Base-by-base conservation (phyloP, 164 flowering plant genomes). In the Nymphaea thermarum region DNA sequence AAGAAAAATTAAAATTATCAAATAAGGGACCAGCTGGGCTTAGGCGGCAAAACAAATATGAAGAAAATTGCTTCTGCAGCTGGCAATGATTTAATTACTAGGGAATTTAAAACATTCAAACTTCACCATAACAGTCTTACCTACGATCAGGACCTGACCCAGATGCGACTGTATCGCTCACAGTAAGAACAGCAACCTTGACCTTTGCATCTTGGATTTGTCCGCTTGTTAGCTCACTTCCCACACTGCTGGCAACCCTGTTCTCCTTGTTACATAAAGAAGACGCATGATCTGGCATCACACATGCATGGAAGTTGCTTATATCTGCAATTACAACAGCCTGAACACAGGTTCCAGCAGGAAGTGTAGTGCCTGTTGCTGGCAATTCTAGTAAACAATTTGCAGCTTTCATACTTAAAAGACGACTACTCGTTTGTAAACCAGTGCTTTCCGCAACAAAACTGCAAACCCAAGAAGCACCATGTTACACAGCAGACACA, bases 391-490 rank as follows among this genome's bases (percentile, higher is more conserved):
- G 77, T 73, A 94, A 74, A 6, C 86, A 91, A 83, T 94, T 94
- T 69, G 96, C 95, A 16, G 89, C 84, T 74, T 86, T 91, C 97
- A 89, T 87, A 74, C 91, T 89, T 45, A 94, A 77, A 65, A 94
- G 91, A 63, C 98, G 82, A 69, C 97, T 89, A 80, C 96, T 87
- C 77, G 79, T 80, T 77, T 91, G 96, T 74, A 78, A 84, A 15
- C 97, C 98, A 73, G 97, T 93, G 79, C 98, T 89, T 82, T 86
- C 91, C 64, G 98, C 97, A 76, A 87, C 82, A 80, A 93, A 93
- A 65, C 97, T 93, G 82, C 72, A 74, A 71, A 60, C 16, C 62
- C 69, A 12, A 51, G 17, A 60, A 57, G 6, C 60, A 55, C 1
- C 16, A 55, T 25, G 36, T 25, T 25, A 25, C 36, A 25, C 36